Conservation (phyloP, 2,329 filamentous ascomycete species). For the Botryosphaeria dothidea region DNA sequence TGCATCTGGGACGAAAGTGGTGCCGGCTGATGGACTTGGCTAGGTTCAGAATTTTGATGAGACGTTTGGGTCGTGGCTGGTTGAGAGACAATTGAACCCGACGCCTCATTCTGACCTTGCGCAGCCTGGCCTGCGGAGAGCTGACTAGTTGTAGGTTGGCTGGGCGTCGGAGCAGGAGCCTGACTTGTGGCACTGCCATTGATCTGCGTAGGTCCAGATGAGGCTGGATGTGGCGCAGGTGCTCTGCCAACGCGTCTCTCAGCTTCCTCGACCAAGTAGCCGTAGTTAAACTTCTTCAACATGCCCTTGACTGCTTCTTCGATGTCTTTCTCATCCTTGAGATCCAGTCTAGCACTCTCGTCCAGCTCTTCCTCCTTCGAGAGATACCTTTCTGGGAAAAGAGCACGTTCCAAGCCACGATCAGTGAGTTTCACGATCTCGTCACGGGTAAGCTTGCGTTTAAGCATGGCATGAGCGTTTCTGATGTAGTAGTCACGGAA, state of each 20-base stretch:
- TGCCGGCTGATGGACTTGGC: neutral
- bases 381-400: constrained; percentile 12
- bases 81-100: neutral
- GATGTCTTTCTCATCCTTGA: constrained; percentile 19
- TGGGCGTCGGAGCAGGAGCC: neutral
- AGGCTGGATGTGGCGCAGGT: neutral
- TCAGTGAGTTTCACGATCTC: constrained; percentile 14
- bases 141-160: neutral
- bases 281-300: constrained; percentile 17
- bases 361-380: constrained; percentile 11
- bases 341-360: constrained; percentile 9
- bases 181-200: neutral
- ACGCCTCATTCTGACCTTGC: neutral
- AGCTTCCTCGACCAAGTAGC: constrained; percentile 15
- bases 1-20: neutral
- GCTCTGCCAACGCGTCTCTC: neutral
- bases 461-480: constrained; percentile 9
- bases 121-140: neutral
- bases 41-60: neutral
- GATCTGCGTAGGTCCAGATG: neutral
- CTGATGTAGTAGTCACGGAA: constrained; percentile 19
- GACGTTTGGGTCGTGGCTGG: neutral
- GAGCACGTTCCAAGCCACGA: constrained; percentile 16
- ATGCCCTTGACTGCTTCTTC: constrained; percentile 19
- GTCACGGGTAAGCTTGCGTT: constrained; percentile 5